These are phyloP conservation scores for Coemansia asiatica DNA, from an alignment of 192 early-diverging fungal species.

Conservation along the genomic window DNA sequence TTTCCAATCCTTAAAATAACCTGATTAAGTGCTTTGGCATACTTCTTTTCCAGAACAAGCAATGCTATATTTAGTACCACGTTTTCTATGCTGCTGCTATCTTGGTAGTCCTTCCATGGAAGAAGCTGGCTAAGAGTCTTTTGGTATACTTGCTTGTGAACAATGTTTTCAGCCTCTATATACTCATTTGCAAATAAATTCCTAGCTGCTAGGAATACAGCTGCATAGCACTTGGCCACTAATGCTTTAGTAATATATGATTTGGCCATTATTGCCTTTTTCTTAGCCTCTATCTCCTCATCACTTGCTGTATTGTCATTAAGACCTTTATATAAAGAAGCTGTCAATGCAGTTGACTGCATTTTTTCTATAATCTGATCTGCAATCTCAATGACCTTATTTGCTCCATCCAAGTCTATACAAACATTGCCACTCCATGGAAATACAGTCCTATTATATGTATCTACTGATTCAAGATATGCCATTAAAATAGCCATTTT, in stretches of 20 bases:
- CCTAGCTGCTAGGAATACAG: constrained; percentile 45
- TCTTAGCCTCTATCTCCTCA: constrained; percentile 57
- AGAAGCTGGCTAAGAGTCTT: not conserved
- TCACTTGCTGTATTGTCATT: constrained; percentile 53
- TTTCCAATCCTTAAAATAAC: constrained; percentile 69
- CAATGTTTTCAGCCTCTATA: constrained; percentile 40
- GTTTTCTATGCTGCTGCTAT: not conserved
- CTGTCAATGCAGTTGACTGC: constrained; percentile 61
- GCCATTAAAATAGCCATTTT: constrained; percentile 50
- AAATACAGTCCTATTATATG: constrained; percentile 55
- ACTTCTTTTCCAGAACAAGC: not conserved
- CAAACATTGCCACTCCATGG: constrained; percentile 30
- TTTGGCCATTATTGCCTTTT: constrained; percentile 75
- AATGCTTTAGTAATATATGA: constrained; percentile 65
- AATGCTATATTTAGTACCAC: not conserved
- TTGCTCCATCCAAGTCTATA: constrained; percentile 15
- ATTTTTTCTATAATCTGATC: constrained; percentile 62
- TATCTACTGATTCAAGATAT: constrained; percentile 48
- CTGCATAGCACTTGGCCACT: constrained; percentile 58
- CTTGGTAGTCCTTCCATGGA: not conserved
- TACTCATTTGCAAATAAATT: constrained; percentile 59
- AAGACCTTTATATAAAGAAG: constrained; percentile 30
- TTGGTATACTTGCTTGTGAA: constrained; percentile 54
- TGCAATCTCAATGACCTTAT: constrained; percentile 37
- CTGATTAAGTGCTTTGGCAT: constrained; percentile 62